Base-by-base conservation (phyloP, 2,329 filamentous ascomycete species). In the Dactylonectria macrodidyma region DNA sequence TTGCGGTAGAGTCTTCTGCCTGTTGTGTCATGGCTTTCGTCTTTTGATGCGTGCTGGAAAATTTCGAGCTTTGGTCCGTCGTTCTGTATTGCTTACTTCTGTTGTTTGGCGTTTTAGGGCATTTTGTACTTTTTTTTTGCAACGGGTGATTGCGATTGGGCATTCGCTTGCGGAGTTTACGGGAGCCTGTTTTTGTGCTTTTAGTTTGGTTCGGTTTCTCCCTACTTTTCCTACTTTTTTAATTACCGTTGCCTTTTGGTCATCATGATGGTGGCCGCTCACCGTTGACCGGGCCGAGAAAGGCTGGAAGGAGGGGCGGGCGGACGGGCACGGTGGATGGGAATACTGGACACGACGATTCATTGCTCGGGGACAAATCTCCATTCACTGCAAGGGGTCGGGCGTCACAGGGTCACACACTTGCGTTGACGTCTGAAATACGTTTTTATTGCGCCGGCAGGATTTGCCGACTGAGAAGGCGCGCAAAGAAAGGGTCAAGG, bases 281-380 rank as follows among this genome's bases (percentile, higher is more conserved):
- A 59, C 70, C 71, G 74, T 76, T 76, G 74, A 76, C 64, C 74
- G 74, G 74, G 60, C 65, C 68, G 74, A 70, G 64, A 44, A 58
- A 65, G 60, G 59, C 62, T 67, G 61, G 72, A 71, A 66, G 69
- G 41, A 44, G 8, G 16, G 41, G 48, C 58, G 68, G 71, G 50
- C 47, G 26, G 26, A 7, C 26, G 4, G 4, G 26, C 26, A 30
- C 56, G 50, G 70, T 41, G 66, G 51, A 60, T 59, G 54, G 55
- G 46, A 57, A 72, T 67, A 51, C 46, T 59, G 44, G 54, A 56
- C 56, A 52, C 64, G 41, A 51, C 52, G 56, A 62, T 30, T 30
- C 7, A 5, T 30, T 38, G 44, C 44, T 67, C 51, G 59, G 59
- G 59, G 56, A 71, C 56, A 26, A 41, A 41, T 60, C 62, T 67